These are phyloP conservation scores for Chytriomyces sp. DNA, from an alignment of 192 early-diverging fungal species.

Conservation along the genomic window DNA sequence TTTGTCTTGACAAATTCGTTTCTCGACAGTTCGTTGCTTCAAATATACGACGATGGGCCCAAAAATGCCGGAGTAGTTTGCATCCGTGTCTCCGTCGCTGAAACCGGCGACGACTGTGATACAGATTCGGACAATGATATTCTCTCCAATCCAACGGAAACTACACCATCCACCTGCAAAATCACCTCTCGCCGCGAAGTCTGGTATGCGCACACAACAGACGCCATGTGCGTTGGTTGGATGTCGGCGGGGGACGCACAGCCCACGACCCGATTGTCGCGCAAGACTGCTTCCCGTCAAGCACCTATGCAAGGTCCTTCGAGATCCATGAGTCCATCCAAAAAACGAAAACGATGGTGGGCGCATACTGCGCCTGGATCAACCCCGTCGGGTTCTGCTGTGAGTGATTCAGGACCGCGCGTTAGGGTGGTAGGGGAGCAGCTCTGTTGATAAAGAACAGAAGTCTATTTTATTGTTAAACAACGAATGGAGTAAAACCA, in stretches of 20 bases:
- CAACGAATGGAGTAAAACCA: no score
- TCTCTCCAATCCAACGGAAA: neutral
- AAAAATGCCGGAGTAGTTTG: neutral
- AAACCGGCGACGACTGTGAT: neutral
- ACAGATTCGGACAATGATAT: neutral
- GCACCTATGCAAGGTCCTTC: no score
- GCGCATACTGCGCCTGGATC: no score
- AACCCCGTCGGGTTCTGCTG: no score
- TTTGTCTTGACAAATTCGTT: neutral
- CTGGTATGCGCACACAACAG: conserved; percentile 72
- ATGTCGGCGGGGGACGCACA: conserved; percentile 21
- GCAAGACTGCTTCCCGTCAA: no score
- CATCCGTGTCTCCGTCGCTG: neutral
- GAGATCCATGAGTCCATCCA: no score
- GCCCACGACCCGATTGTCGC: conserved; percentile 24
- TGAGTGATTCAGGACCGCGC: no score
- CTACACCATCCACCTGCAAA: conserved; percentile 1
- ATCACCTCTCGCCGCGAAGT: conserved; percentile 51
- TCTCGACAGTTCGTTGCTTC: neutral
- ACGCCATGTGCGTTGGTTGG: conserved; percentile 59
- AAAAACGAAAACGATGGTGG: no score
- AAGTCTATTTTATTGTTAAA: no score
- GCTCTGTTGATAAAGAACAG: no score
- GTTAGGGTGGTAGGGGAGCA: no score
- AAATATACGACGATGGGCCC: neutral